These are phyloP conservation scores for Vitis riparia DNA, from an alignment of 164 flowering plant genomes.

Conservation along the genomic window DNA sequence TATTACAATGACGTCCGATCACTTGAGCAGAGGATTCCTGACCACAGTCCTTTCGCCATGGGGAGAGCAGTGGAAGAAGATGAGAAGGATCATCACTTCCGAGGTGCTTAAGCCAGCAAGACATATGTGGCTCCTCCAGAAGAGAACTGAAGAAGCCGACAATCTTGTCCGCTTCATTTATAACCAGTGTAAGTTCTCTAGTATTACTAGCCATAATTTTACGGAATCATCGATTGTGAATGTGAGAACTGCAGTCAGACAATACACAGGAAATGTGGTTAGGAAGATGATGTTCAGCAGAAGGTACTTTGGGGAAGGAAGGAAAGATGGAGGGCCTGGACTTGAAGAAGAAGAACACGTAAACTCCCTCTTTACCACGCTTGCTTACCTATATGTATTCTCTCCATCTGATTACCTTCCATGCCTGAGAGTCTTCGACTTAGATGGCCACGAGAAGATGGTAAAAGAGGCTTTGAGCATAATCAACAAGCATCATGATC, in stretches of 20 bases:
- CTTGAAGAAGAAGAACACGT: background rate
- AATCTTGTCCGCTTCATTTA: background rate
- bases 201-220: too few species aligned
- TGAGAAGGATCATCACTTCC: constrained; percentile 1
- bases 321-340: background rate
- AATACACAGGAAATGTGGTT: background rate
- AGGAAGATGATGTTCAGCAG: background rate
- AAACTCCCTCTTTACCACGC: too few species aligned
- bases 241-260: background rate
- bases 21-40: background rate
- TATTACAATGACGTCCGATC: background rate
- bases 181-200: background rate
- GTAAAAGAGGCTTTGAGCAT: too few species aligned
- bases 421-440: too few species aligned
- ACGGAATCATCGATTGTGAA: background rate
- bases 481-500: too few species aligned
- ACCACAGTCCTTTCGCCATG: background rate
- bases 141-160: constrained; percentile 6
- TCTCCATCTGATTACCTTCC: too few species aligned
- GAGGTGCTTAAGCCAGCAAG: background rate
- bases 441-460: too few species aligned
- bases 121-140: background rate
- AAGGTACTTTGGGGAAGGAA: constrained; percentile 1
- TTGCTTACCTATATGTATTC: too few species aligned
- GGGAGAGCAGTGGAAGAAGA: constrained; percentile 8